A percentile compares a stretch with the other conserved stretches of the same genome.
phyloP scores from a whole-genome alignment of 768 basidiomycete genomes.

The Psilocybe cyanescens region DNA sequence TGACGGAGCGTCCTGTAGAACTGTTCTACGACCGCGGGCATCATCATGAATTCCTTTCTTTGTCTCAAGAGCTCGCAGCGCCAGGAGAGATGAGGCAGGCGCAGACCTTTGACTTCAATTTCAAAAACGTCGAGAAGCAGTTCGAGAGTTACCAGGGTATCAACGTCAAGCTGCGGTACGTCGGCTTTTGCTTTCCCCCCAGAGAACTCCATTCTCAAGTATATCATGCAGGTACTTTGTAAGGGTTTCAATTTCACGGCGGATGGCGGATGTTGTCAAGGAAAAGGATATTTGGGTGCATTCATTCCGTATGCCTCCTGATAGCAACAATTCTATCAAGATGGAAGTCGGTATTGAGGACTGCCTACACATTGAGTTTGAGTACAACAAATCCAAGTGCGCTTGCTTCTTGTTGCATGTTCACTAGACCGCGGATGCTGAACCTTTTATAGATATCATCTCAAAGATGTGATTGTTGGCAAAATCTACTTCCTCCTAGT shows the following conservation, averaged over 20 bases:
- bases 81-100: slow-evolving; percentile 98
- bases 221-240: slow-evolving; percentile 76
- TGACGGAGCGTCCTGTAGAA: slow-evolving; percentile 42
- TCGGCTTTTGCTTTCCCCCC: slow-evolving; percentile 8
- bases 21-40: slow-evolving; percentile 98
- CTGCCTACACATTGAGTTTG: slow-evolving; percentile 98
- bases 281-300: slow-evolving; percentile 98
- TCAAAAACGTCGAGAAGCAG: slow-evolving; percentile 99
- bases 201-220: slow-evolving; percentile 9
- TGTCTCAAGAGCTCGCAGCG: slow-evolving; percentile 93
- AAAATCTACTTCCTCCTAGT: slow-evolving; percentile 99
- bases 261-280: slow-evolving; percentile 92
- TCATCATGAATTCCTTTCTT: slow-evolving; percentile 95
- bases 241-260: slow-evolving; percentile 85
- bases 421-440: neutral
- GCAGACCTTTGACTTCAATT: slow-evolving; percentile 94
- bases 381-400: slow-evolving; percentile 99
- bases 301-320: slow-evolving; percentile 97
- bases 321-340: slow-evolving; percentile 97
- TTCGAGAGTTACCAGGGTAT: slow-evolving; percentile 98
- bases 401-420: slow-evolving; percentile 31
- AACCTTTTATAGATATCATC: slow-evolving; percentile 76
- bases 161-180: slow-evolving; percentile 94
- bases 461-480: slow-evolving; percentile 99
- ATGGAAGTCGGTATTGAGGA: slow-evolving; percentile 99